phyloP scores from a whole-genome alignment of 192 early-diverging fungal genomes.

The Glomus cerebriforme region DNA sequence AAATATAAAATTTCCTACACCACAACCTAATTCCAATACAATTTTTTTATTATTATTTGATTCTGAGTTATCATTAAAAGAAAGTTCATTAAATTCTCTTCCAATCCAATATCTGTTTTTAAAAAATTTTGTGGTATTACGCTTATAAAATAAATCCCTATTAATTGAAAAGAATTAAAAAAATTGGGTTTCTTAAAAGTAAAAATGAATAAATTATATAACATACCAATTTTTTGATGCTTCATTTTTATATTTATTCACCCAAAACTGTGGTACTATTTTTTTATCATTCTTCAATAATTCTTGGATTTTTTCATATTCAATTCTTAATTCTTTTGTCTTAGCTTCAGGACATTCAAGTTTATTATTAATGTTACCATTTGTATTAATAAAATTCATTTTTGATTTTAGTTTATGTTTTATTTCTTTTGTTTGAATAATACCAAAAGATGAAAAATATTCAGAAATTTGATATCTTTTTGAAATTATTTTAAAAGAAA shows the following conservation, averaged over 20 bases:
- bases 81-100: constrained; percentile 88
- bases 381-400: too few relatives aligned
- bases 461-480: too few relatives aligned
- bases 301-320: neutral
- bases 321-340: neutral
- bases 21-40: constrained; percentile 92
- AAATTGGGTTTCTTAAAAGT: neutral
- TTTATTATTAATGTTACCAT: neutral
- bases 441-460: too few relatives aligned
- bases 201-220: neutral
- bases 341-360: neutral
- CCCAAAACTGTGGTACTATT: constrained; percentile 58
- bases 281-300: neutral
- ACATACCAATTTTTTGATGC: constrained; percentile 71
- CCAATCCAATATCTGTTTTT: constrained; percentile 98
- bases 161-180: neutral
- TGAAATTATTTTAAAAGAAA: too few relatives aligned
- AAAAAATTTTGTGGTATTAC: constrained; percentile 92
- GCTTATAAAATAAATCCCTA: constrained; percentile 80
- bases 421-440: too few relatives aligned
- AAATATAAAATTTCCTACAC: constrained; percentile 95
- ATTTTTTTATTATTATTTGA: constrained; percentile 27
- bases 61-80: neutral
- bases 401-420: too few relatives aligned
- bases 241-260: constrained; percentile 77